Evolutionary conservation across 1,284 basidiomycete species (phyloP).

Genomic region (Testicularia cyperi): DNA sequence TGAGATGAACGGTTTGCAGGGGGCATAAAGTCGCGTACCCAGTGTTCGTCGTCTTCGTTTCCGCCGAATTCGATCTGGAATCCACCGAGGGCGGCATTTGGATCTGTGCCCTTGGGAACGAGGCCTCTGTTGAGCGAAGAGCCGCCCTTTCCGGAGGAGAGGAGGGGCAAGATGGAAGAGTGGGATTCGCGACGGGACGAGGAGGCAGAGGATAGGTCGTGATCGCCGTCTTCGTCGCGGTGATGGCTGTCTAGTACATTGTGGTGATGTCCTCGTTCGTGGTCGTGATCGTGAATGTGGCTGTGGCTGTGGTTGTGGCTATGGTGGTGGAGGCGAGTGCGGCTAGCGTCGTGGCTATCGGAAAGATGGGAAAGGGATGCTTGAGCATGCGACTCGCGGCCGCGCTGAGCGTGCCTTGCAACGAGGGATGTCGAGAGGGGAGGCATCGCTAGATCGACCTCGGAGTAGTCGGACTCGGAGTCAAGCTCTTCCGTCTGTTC

Average conservation of each 20-base stretch:
- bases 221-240: background rate
- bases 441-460: slow-evolving; percentile 1
- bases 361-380: no score
- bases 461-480: background rate
- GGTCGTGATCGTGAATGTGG: background rate
- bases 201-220: background rate
- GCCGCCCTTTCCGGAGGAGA: slow-evolving; percentile 18
- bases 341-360: no score
- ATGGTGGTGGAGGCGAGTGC: background rate
- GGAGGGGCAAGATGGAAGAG: slow-evolving; percentile 1
- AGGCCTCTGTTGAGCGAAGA: slow-evolving; percentile 15
- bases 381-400: no score
- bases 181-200: background rate
- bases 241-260: no score
- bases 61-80: slow-evolving; percentile 37
- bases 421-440: no score
- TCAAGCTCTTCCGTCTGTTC: no score
- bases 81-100: slow-evolving; percentile 27
- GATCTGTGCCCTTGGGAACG: slow-evolving; percentile 23
- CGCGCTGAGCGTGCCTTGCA: no score
- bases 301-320: background rate
- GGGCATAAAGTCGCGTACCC: slow-evolving; percentile 16
- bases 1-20: slow-evolving; percentile 2
- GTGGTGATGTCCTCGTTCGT: no score
- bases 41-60: slow-evolving; percentile 13